Evolutionary conservation across 1,139 yeast genomes (phyloP), one percentile per base, ranked within the genome.

Genomic region (Debaryomycetaceae sp.): DNA sequence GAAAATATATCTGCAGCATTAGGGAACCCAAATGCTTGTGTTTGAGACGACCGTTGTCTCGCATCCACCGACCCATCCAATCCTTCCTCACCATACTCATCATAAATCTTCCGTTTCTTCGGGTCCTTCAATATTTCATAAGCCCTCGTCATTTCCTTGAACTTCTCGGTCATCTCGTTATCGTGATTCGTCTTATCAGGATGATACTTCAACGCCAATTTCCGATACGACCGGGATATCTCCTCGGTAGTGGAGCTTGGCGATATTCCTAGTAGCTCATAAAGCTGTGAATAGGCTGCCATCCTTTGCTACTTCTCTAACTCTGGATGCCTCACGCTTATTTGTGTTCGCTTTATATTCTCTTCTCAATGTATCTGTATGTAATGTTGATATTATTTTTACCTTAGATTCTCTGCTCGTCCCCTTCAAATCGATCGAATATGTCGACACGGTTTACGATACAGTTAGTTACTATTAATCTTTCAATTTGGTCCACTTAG

Each of bases 171-270:
- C 31, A 69, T 51, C 38, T 58, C 63, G 1, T 73, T 72, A 45
- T 72, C 63, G 44, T 67, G 75, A 47, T 70, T 71, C 13, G 75
- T 72, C 48, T 72, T 72, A 48, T 72, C 78, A 1, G 78, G 78
- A 45, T 72, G 78, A 44, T 68, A 72, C 42, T 55, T 67, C 24
- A 72, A 54, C 3, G 77, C 77, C 41, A 62, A 58, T 45, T 58
- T 62, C 44, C 67, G 66, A 46, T 70, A 72, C 4, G 75, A 59
- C 34, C 58, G 58, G 15, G 73, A 58, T 14, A 72, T 70, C 40
- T 70, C 75, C 35, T 70, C 78, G 6, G 51, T 38, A 3, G 72
- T 51, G 5, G 76, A 74, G 6, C 46, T 45, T 5, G 61, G 54
- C 5, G 59, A 43, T n/a, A 71, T 70, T 33, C 59, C 45, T 42